Base-by-base conservation (phyloP, 2,329 filamentous ascomycete species). In the Fusarium pseudocircinatum region DNA sequence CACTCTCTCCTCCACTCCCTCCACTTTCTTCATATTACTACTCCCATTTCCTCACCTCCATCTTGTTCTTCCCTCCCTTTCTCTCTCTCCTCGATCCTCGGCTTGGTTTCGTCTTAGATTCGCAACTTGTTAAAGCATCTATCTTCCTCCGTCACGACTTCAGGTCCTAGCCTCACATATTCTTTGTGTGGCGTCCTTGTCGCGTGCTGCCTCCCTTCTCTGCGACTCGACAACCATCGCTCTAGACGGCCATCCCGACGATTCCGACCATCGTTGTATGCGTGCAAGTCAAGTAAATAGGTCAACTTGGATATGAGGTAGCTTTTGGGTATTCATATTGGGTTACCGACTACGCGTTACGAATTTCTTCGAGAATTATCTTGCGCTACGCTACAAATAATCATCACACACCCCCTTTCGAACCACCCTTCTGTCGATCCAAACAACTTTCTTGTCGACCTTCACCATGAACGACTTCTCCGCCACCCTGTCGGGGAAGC, bases 391-490 rank as follows among this genome's bases (percentile, higher is more conserved):
- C 66, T 44, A 53, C 37, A 63, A 73, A 68, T 43, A 47, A 65
- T 53, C 59, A 67, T 18, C 47, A 58, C 26, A 53, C 50, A 20
- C 44, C 63, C 54, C 61, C 65, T 58, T 60, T 39, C 63, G 30
- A 46, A 39, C 32, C 46, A 50, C 65, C 60, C 43, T 39, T 63
- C 47, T 57, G 44, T 46, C 64, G 50, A 69, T 37, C 56, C 69
- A 58, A 63, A 63, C 62, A 68, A 46, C 47, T 20, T 67, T 42
- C n/a, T 67, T 36, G 26, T 53, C 43, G 36, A 71, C 64, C 28
- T 47, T 69, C 70, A 81, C 60, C 64, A 84, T 84, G 83, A 82
- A 82, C 74, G 82, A 84, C 74, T 75, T 83, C 50, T 66, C 81
- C 63, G 80, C 79, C 43, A 75, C 83, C 53, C 69, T 81, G 16